These are phyloP conservation scores for Perkinsus olseni DNA, from an alignment of 169 alveolate species.

Conservation along the genomic window DNA sequence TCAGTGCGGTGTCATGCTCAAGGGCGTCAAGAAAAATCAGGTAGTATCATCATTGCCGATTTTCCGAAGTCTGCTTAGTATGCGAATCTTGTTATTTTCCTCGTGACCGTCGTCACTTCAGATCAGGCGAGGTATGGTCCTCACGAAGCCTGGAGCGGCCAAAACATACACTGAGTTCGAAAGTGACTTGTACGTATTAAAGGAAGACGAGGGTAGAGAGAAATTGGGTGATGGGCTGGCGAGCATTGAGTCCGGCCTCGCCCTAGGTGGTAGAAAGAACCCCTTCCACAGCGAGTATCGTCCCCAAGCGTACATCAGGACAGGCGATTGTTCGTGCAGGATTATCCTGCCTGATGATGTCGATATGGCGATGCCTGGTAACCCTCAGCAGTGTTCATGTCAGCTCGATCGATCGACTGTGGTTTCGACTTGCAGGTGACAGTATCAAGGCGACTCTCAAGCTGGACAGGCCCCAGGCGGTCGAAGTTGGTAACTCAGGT, in stretches of 20 bases:
- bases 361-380: conserved; percentile 62
- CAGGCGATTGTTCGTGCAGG: conserved; percentile 85
- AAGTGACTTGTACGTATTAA: conserved; percentile 78
- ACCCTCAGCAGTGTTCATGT: neutral
- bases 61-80: neutral
- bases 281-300: conserved; percentile 86
- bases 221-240: neutral
- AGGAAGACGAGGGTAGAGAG: conserved; percentile 77
- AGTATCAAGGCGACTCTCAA: conserved; percentile 55
- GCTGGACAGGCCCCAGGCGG: conserved; percentile 62
- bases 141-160: conserved; percentile 71
- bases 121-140: conserved; percentile 72
- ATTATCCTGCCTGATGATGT: conserved; percentile 68
- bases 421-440: conserved; percentile 28
- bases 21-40: conserved; percentile 54
- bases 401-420: neutral
- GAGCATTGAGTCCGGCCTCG: neutral
- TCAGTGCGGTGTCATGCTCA: conserved; percentile 82
- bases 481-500: conserved; percentile 35
- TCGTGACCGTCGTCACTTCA: neutral
- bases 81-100: neutral
- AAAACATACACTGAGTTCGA: conserved; percentile 70
- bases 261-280: conserved; percentile 70
- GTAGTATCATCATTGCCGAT: neutral
- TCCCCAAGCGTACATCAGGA: conserved; percentile 88